phyloP scores from a whole-genome alignment of 371 early-diverging fungal species.

The Sporodiniella umbellata region DNA sequence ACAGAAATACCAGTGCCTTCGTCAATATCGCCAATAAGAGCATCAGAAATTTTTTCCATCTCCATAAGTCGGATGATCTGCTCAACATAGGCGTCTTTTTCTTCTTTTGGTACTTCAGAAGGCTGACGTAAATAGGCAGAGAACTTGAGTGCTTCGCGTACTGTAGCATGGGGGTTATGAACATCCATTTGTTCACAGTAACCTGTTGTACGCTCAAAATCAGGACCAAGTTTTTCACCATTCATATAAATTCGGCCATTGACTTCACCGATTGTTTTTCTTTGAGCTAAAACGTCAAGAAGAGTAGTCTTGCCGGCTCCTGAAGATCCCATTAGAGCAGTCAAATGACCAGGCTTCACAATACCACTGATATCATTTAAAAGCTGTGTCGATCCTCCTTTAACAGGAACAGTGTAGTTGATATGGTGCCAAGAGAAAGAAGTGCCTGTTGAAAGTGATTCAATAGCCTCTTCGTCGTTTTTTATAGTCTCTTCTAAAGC shows the following conservation, averaged over 20 bases:
- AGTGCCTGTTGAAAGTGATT: conserved; percentile 46
- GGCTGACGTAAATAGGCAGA: conserved; percentile 72
- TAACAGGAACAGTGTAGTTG: conserved; percentile 56
- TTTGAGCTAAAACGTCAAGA: too few species aligned
- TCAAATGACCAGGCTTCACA: too few species aligned
- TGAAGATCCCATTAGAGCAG: too few species aligned
- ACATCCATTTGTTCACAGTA: conserved; percentile 86
- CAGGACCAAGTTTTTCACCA: conserved; percentile 44
- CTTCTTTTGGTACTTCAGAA: conserved; percentile 52
- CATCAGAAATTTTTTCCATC: conserved; percentile 61
- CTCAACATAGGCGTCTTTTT: conserved; percentile 68
- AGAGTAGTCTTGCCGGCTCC: too few species aligned
- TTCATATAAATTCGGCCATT: conserved; percentile 73
- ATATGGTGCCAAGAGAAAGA: conserved; percentile 60
- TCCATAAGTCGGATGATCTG: conserved; percentile 65
- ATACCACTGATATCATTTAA: conserved; percentile 50
- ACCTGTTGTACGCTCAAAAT: conserved; percentile 73
- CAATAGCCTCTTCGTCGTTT: conserved; percentile 26
- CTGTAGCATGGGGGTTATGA: conserved; percentile 59
- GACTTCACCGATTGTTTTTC: too few species aligned
- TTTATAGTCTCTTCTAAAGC: conserved; percentile 14
- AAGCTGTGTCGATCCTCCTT: conserved; percentile 51
- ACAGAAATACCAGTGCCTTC: conserved; percentile 60
- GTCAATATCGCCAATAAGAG: conserved; percentile 58
- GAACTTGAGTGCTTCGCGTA: conserved; percentile 73